phyloP scores from a whole-genome alignment of 176 grass and related monocot species.

The Leersia perrieri region DNA sequence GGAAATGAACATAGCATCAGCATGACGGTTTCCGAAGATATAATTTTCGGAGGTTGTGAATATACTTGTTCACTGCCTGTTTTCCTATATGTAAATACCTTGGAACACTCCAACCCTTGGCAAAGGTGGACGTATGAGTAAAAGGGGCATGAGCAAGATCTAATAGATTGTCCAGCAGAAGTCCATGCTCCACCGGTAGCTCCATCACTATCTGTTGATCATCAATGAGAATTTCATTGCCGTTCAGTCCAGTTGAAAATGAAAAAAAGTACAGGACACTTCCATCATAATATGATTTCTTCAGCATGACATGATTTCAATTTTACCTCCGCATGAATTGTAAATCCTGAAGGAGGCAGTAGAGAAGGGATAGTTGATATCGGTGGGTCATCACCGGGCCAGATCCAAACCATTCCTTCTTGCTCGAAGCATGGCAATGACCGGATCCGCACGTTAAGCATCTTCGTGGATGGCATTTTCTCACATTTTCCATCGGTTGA shows the following conservation, averaged over 20 bases:
- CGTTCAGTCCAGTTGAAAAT: not conserved
- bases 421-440: constrained; percentile 91
- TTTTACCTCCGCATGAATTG: constrained; percentile 86
- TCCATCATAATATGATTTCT: not conserved
- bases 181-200: constrained; percentile 87
- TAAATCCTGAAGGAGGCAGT: constrained; percentile 79
- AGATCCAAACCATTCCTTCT: constrained; percentile 99
- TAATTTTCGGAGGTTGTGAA: not conserved
- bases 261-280: constrained; percentile 13
- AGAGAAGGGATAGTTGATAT: constrained; percentile 71
- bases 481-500: constrained; percentile 88
- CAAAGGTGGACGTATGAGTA: constrained; percentile 92
- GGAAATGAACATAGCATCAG: not conserved
- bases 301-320: not conserved
- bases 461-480: constrained; percentile 96
- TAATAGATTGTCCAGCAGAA: constrained; percentile 94
- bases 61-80: not conserved
- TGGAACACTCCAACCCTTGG: constrained; percentile 98
- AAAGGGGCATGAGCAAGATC: constrained; percentile 99
- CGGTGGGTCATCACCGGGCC: constrained; percentile 76
- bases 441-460: constrained; percentile 64
- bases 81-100: constrained; percentile 39
- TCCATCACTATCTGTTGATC: constrained; percentile 89
- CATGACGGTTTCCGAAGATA: not conserved
- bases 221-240: constrained; percentile 17